Evolutionary conservation across 805 yeast genomes (phyloP).

Genomic region (Candida palmyrensis): DNA sequence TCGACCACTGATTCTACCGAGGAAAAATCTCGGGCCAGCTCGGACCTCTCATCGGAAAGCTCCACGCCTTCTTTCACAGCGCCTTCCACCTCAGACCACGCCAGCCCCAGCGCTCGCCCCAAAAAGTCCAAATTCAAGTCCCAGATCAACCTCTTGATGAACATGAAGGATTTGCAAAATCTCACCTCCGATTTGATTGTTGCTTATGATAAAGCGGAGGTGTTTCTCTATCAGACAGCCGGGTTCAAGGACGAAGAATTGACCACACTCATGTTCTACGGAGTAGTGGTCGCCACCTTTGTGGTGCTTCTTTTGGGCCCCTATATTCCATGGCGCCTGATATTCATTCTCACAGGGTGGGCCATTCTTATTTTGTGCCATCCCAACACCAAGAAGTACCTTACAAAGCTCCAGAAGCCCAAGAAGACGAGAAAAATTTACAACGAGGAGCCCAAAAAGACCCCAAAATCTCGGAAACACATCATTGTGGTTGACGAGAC

Average conservation of each 20-base stretch:
- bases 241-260: slow-evolving; percentile 66
- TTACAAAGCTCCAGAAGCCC: slow-evolving; percentile 16
- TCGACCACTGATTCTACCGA: background rate
- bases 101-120: background rate
- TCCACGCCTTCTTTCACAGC: background rate
- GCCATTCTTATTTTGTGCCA: slow-evolving; percentile 45
- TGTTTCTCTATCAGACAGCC: slow-evolving; percentile 54
- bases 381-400: slow-evolving; percentile 44
- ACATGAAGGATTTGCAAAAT: slow-evolving; percentile 71
- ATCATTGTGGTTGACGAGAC: slow-evolving; percentile 68
- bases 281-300: slow-evolving; percentile 22
- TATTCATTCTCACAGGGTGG: slow-evolving; percentile 62
- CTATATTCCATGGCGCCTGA: slow-evolving; percentile 59
- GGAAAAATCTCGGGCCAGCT: background rate
- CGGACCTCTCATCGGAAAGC: background rate
- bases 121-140: slow-evolving; percentile 15
- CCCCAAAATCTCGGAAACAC: slow-evolving; percentile 32
- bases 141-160: slow-evolving; percentile 45
- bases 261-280: slow-evolving; percentile 55
- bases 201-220: slow-evolving; percentile 47
- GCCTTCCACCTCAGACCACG: background rate
- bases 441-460: too few species aligned
- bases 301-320: slow-evolving; percentile 42
- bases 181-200: slow-evolving; percentile 51
- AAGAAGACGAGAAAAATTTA: slow-evolving; percentile 20